Percentiles rank a stretch among this genome's conserved stretches.
Evolutionary conservation across 2,329 filamentous ascomycete genomes (phyloP).

Genomic region (Arthrinium puccinioides): DNA sequence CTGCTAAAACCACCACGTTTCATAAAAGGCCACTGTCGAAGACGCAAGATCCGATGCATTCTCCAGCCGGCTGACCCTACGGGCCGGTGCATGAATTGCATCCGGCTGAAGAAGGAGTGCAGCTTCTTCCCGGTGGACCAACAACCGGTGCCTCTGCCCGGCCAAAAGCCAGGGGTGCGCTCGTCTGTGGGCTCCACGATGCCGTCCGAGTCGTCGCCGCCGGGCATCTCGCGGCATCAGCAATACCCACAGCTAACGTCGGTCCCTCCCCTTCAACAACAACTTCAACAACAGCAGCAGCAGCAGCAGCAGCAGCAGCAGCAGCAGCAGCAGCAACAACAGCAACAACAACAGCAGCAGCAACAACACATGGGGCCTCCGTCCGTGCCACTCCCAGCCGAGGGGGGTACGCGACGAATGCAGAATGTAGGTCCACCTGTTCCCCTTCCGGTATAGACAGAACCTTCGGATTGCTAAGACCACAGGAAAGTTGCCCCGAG

Average conservation of each 20-base stretch:
- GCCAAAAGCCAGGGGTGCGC: slow-evolving; percentile 33
- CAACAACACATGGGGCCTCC: slow-evolving; percentile 38
- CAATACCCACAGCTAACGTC: slow-evolving; percentile 34
- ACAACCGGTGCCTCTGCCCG: slow-evolving; percentile 38
- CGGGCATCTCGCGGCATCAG: slow-evolving; percentile 31
- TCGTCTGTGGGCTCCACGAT: slow-evolving; percentile 29
- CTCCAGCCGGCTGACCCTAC: slow-evolving; percentile 64
- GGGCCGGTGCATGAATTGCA: slow-evolving; percentile 84
- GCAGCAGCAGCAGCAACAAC: no score
- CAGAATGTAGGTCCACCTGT: no score
- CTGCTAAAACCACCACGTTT: slow-evolving; percentile 3
- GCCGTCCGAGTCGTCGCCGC: slow-evolving; percentile 36
- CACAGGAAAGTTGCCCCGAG: slow-evolving; percentile 28
- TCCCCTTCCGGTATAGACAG: no score
- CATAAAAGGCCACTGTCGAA: slow-evolving; percentile 73
- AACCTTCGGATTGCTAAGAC: no score
- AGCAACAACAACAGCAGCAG: no score
- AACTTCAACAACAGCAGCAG: no score
- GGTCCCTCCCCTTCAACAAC: no score
- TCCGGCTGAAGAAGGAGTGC: slow-evolving; percentile 89
- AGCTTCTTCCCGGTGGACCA: slow-evolving; percentile 88
- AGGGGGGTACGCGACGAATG: no score
- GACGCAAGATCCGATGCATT: slow-evolving; percentile 89
- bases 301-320: no score
- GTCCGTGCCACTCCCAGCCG: slow-evolving; percentile 24